Evolutionary conservation across 2,329 filamentous ascomycete species (phyloP), one percentile per base, ranked within the genome.

Genomic region (Alternaria metachromatica): DNA sequence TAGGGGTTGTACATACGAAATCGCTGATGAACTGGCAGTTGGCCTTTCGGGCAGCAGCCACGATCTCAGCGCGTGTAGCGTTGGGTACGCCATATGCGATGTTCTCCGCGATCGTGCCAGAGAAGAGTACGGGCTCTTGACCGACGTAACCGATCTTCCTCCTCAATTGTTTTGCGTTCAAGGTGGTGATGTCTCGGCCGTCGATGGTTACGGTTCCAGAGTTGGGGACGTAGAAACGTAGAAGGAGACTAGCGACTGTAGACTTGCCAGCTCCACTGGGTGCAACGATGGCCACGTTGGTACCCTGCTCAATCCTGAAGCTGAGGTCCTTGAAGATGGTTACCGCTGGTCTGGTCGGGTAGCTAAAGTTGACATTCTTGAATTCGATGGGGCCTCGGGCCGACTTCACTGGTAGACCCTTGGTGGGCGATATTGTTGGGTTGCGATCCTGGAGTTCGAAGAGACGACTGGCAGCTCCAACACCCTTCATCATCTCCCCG

Each of bases 401-500:
- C 23, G 93, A 97, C 58, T 84, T 86, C 28, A 99, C 94, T 63
- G 89, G 90, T 28, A 85, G 78, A 67, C 96, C 96, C 56, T 91
- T 89, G 0, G 96, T 99, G 20, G 94, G 89, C n/a, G 90, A 90
- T 65, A 98, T 96, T 3, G 89, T 91, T 0, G 94, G 92, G 62
- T 92, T 85, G 66, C 96, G 90, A 79, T 99, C 96, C 78, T 98
- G 94, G 6, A 99, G 87, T 77, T 99, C 96, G 75, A 99, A 99
- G 1, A 99, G 85, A 64, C 96, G 91, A 75, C 92, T 97, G n/a
- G 96, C 96, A 45, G 96, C 96, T 74, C 96, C 96, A 5, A 97
- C 95, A 45, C 96, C 96, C 81, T 99, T 99, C 96, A 99, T 99
- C 65, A 99, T 86, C 78, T 99, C 96, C 0, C 94, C 97, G 81